Evolutionary conservation across 208 protist species (phyloP), one percentile per base, ranked within the genome.

Genomic region (Porcisia hertigi): DNA sequence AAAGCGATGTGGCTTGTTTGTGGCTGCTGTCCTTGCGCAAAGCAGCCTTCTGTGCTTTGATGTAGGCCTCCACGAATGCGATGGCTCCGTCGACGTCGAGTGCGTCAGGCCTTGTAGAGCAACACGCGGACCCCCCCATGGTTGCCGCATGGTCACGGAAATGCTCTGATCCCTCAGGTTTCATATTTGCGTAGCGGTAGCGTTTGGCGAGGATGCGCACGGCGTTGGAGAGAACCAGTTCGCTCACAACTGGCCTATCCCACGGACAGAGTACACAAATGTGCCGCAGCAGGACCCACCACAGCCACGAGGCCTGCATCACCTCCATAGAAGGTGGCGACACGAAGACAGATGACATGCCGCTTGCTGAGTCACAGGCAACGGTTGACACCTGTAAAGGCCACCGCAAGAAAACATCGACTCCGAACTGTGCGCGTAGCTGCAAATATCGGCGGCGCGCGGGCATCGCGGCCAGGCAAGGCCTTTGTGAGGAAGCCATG

Each of bases 391-490:
- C 7, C 8, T 74, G 77, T 16, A 82, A 60, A 9, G 81, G 84
- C 76, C 79, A 93, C 3, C 92, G 83, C 23, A 94, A 66, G 73
- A 94, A 96, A 25, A 96, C 79, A 65, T 88, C 84, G 30, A 93
- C 73, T 6, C 87, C 89, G 73, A 86, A 89, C 54, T 84, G 43
- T 4, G 79, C n/a, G 2, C 90, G 82, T 45, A 89, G 76, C 6
- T 76, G 67, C 23, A 87, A 63, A 67, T 94, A 96, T 16, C 55
- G 53, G 41, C 69, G 55, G 14, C 83, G 84, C n/a, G 88, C 75
- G n/a, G 18, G 11, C 36, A 82, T 55, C 49, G 64, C 78, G 3
- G 69, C 34, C 34, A 52, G 62, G 11, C 47, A 43, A 34, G 71
- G 34, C 30, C 39, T 65, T 49, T 0, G 18, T 23, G 74, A 55